A percentile compares a stretch with the other conserved stretches of the same genome.
These are phyloP conservation scores for Ciborinia camelliae DNA, from an alignment of 2,329 filamentous ascomycete genomes.

Conservation along the genomic window DNA sequence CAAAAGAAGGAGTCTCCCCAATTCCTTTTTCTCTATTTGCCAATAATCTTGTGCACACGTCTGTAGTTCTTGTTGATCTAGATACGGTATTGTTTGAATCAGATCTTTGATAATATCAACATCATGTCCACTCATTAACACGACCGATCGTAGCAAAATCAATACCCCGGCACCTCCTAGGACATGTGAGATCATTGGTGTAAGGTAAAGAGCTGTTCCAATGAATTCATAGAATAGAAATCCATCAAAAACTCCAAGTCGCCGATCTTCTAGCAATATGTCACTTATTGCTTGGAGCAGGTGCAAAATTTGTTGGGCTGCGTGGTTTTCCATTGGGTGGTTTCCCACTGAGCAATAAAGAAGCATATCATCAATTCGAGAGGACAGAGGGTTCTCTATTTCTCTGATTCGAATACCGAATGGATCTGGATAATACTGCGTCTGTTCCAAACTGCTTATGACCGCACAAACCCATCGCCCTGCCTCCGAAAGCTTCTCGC, in stretches of 20 bases:
- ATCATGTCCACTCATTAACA: slow-evolving; percentile 14
- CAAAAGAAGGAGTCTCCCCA: slow-evolving; percentile 3
- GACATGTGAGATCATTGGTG: slow-evolving; percentile 3
- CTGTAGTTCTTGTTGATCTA: background rate
- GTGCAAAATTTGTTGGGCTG: slow-evolving; percentile 13
- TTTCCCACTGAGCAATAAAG: slow-evolving; percentile 1
- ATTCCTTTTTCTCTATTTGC: background rate
- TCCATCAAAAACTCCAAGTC: background rate
- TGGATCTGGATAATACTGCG: background rate
- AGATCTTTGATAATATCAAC: background rate
- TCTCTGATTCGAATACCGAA: background rate
- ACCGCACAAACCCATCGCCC: slow-evolving; percentile 12
- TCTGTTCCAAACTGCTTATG: slow-evolving; percentile 2
- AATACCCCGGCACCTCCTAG: slow-evolving; percentile 14
- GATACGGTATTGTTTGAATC: background rate
- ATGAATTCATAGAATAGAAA: slow-evolving; percentile 9
- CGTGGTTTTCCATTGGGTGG: background rate
- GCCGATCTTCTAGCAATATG: slow-evolving; percentile 11
- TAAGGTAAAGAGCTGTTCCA: background rate
- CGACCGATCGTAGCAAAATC: slow-evolving; percentile 14
- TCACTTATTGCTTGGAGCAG: slow-evolving; percentile 15
- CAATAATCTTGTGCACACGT: background rate
- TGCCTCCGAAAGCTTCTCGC: slow-evolving; percentile 10
- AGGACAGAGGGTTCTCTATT: background rate
- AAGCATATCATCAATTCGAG: background rate